Percentiles rank a stretch among this genome's conserved stretches.
These are phyloP conservation scores for Aspergillus sclerotiicarbonarius DNA, from an alignment of 495 filamentous ascomycete genomes.

Conservation along the genomic window DNA sequence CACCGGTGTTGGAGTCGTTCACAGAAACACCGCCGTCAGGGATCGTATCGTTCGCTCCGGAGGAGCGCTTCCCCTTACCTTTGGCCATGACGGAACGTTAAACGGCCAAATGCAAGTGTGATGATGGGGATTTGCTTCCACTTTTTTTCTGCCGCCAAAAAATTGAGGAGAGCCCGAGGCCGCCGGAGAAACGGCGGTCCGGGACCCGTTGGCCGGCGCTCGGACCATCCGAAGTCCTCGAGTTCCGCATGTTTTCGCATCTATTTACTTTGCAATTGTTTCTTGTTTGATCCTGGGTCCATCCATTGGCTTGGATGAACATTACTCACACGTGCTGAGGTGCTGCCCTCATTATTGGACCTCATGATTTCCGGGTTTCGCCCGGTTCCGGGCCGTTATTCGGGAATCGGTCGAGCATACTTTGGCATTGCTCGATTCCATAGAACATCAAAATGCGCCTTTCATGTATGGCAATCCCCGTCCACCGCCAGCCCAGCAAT, in stretches of 20 bases:
- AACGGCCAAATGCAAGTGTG: conserved; percentile 17
- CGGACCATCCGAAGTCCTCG: conserved; percentile 11
- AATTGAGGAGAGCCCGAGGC: conserved; percentile 17
- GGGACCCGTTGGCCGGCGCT: conserved; percentile 16
- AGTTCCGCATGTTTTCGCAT: not conserved
- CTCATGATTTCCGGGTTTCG: conserved; percentile 27
- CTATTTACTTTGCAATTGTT: conserved; percentile 1
- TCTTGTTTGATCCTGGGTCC: not conserved
- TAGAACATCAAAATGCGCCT: conserved; percentile 19
- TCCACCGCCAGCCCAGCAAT: not conserved
- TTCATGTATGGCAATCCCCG: conserved; percentile 20
- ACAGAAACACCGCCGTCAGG: conserved; percentile 16
- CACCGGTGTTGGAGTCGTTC: conserved; percentile 24
- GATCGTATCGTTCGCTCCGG: conserved; percentile 29
- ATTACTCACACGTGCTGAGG: not conserved
- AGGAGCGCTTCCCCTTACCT: conserved; percentile 42
- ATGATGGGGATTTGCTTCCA: conserved; percentile 11
- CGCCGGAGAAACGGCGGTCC: conserved; percentile 31
- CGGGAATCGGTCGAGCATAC: conserved; percentile 21
- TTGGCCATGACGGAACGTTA: conserved; percentile 33
- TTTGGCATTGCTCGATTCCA: conserved; percentile 15
- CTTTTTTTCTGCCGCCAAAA: conserved; percentile 35
- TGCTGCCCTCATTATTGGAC: conserved; percentile 4
- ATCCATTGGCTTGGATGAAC: not conserved
- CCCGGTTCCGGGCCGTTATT: conserved; percentile 24